Evolutionary conservation across 306 rosid genomes (phyloP), one percentile per base, ranked within the genome.

Genomic region (Rubus idaeus): DNA sequence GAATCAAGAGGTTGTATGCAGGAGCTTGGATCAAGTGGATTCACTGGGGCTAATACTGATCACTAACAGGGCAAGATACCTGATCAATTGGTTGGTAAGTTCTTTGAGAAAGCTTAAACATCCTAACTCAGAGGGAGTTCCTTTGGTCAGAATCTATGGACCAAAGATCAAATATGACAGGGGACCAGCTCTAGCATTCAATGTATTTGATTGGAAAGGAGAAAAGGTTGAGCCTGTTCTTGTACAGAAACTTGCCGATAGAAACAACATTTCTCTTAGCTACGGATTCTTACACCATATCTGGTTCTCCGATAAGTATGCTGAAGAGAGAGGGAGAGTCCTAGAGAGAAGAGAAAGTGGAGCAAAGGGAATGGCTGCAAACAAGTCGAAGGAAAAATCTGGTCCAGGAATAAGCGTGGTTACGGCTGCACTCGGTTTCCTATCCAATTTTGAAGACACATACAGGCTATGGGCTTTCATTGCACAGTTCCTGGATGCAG

Each of bases 121-220:
- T 88, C 97, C 98, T 3, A 87, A 90, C 69, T 75, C 90, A 41
- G 84, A 90, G 74, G 93, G 93, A 57, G 82, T 70, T 71, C 63
- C 78, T 55, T 10, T 95, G 70, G 88, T 95, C 1, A 90, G 72
- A 84, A 92, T 95, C 23, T 90, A 90, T 44, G 98, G 98, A 26
- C 97, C 98, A 63, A 89, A 85, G 81, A 84, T 95, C 79, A 92
- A 80, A 70, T 95, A 92, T 71, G 95, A 92, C 20, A 79, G 98
- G 46, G 97, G 98, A 1, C 85, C 98, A 30, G 97, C 98, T 55
- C 44, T 95, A 73, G 96, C 98, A 26, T 95, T 95, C 88, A 95
- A 95, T 77, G 74, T 95, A 65, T 95, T 80, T 53, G 98, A 92
- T 80, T 95, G 97, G 98, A 95, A 89, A 85, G 96, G 98, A 74